phyloP scores from a whole-genome alignment of 179 eudicot species.

The Camellia oleifera region DNA sequence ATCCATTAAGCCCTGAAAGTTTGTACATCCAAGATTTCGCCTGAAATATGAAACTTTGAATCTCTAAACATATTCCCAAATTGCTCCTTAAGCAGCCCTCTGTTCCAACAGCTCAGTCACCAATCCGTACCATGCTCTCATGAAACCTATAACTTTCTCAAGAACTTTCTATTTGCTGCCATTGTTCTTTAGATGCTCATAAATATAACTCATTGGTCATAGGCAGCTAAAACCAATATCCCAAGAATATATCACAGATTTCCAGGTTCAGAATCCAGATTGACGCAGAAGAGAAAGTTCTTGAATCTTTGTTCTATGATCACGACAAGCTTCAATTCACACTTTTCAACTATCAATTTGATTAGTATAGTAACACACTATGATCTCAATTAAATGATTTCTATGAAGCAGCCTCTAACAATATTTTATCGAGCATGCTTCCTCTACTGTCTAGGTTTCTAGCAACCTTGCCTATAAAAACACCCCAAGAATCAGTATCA shows the following conservation, averaged over 20 bases:
- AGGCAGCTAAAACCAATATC: neutral
- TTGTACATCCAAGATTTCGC: no score
- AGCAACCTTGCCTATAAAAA: slow-evolving; percentile 37
- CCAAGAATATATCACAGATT: slow-evolving; percentile 3
- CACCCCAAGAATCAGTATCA: slow-evolving; percentile 47
- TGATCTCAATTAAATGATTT: neutral
- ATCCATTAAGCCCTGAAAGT: no score
- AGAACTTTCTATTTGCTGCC: neutral
- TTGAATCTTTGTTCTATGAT: neutral
- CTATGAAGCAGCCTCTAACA: slow-evolving; percentile 17
- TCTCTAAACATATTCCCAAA: neutral
- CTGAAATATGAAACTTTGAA: neutral
- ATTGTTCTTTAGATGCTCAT: neutral
- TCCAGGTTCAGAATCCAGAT: neutral
- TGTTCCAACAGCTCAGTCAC: neutral
- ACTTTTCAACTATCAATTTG: neutral
- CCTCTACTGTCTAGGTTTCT: slow-evolving; percentile 24
- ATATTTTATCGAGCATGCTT: slow-evolving; percentile 27
- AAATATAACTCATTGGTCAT: neutral
- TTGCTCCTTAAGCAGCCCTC: neutral
- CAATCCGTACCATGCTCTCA: neutral
- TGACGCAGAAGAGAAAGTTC: neutral
- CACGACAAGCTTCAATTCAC: neutral
- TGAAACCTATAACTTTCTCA: neutral
- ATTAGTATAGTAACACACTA: neutral